Percentiles rank a stretch among this genome's conserved stretches.
Conservation (phyloP, 208 protist species). For the Leishmania martiniquensis region DNA sequence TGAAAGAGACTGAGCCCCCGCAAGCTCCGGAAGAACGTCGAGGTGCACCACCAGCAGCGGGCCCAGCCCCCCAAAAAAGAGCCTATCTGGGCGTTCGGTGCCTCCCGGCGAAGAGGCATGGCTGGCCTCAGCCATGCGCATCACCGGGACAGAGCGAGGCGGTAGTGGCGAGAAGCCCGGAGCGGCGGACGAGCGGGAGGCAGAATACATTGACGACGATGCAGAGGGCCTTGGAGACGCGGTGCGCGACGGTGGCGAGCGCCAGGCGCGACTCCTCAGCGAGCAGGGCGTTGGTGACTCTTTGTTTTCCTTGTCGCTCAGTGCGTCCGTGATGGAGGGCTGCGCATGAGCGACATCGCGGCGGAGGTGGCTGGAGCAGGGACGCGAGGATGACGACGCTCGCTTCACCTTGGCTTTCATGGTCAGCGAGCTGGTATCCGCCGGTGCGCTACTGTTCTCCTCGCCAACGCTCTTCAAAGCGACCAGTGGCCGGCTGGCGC, state of each 20-base stretch:
- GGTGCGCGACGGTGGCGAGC: conserved; percentile 4
- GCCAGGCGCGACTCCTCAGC: not conserved
- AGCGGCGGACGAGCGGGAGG: not conserved
- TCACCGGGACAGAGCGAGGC: not conserved
- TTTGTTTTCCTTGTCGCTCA: not conserved
- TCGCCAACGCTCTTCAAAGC: not conserved
- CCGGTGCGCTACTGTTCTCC: not conserved
- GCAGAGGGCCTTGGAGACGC: not conserved
- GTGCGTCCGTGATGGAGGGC: not conserved
- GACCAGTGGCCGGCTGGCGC: not conserved
- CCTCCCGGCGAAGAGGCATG: not conserved
- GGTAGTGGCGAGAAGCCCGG: not conserved
- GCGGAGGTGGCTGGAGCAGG: not conserved
- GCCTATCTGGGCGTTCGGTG: not conserved
- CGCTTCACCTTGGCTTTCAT: not conserved
- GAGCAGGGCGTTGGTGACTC: not conserved
- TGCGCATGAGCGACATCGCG: not conserved
- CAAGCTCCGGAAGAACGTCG: not conserved
- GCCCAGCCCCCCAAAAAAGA: conserved; percentile 14
- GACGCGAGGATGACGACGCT: not conserved
- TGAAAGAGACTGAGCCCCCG: not conserved
- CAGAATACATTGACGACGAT: not conserved
- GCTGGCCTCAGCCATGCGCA: not conserved
- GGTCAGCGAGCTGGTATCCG: not conserved
- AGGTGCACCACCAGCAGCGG: conserved; percentile 25